A percentile compares a stretch with the other conserved stretches of the same genome.
Evolutionary conservation across 2,329 filamentous ascomycete genomes (phyloP).

Genomic region (Leptosphaerulina australis): DNA sequence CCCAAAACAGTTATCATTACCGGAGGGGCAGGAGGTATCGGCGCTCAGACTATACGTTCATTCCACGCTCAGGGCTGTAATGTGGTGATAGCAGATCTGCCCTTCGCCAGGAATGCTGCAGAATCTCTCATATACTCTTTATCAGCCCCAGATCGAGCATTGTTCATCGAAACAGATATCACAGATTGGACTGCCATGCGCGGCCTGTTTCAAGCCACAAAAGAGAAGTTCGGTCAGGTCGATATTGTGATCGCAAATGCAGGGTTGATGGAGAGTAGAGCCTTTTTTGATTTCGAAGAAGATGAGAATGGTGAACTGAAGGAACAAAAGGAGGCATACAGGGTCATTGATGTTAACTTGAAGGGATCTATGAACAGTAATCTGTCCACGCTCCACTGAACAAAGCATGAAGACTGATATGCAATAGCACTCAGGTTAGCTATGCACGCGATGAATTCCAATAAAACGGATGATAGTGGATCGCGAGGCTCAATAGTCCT

Average conservation of each 20-base stretch:
- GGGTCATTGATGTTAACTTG: constrained; percentile 51
- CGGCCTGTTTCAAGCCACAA: constrained; percentile 41
- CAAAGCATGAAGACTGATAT: background rate
- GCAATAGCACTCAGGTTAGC: constrained; percentile 32
- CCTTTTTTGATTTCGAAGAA: constrained; percentile 42
- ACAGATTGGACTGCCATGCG: constrained; percentile 47
- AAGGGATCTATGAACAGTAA: constrained; percentile 55
- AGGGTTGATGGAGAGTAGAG: constrained; percentile 49
- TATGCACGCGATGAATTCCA: constrained; percentile 45
- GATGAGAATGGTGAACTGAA: constrained; percentile 39
- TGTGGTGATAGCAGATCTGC: constrained; percentile 49
- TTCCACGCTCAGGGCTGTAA: constrained; percentile 49
- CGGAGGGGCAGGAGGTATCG: constrained; percentile 52
- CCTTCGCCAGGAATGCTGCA: constrained; percentile 30
- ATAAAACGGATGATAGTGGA: constrained; percentile 31
- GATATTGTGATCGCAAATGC: constrained; percentile 54
- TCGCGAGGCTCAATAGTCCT: constrained; percentile 49
- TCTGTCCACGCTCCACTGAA: background rate
- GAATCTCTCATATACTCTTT: constrained; percentile 38
- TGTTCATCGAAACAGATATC: constrained; percentile 49
- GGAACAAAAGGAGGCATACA: constrained; percentile 33
- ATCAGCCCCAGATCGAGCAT: constrained; percentile 34
- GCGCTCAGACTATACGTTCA: constrained; percentile 47
- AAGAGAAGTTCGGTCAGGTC: constrained; percentile 44
- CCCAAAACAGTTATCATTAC: constrained; percentile 51